Evolutionary conservation across 495 filamentous ascomycete species (phyloP), one percentile per base, ranked within the genome.

Genomic region (Penicillium paradoxum): DNA sequence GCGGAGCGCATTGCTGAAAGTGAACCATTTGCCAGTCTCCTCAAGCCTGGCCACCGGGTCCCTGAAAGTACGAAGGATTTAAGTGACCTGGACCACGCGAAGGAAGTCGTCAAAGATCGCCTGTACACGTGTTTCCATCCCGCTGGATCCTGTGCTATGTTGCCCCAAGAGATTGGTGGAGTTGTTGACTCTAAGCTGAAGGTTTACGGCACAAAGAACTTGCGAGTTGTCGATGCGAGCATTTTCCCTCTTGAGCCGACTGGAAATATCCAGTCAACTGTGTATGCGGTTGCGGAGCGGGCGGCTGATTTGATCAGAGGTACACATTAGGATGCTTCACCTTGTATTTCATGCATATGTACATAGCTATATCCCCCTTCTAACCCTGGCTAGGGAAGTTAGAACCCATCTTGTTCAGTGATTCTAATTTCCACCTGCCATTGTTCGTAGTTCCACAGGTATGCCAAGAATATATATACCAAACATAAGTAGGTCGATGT

Each of bases 221-320:
- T 83, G 36, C 63, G 81, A 48, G 69, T 83, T 2, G 75, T 77
- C 0, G 81, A 84, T 59, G 79, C 80, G 2, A 80, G 77, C 56
- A 60, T 82, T 15, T 72, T 84, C 40, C 78, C 80, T 0, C 39
- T 81, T 17, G 64, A 74, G 46, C 65, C 74, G 7, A 51, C 55
- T 8, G 78, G 71, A 0, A 79, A 82, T 62, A 74, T 82, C 22
- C 68, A 74, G 61, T 69, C 72, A 4, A 64, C 66, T 2, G 77
- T 82, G 9, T 83, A 81, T 65, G 77, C 76, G 0, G 67, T 82
- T 18, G 81, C 77, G 0, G 81, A 84, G 64, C 62, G 66, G 50
- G 79, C 79, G 15, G 77, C 78, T 11, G 79, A 80, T 63, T 45
- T 81, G 22, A 79, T 83, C 58, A 78, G 25, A 36, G 39, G 39